A percentile compares a stretch with the other conserved stretches of the same genome.
Evolutionary conservation across 495 filamentous ascomycete species (phyloP).

Genomic region (Aspergillus sclerotioniger): DNA sequence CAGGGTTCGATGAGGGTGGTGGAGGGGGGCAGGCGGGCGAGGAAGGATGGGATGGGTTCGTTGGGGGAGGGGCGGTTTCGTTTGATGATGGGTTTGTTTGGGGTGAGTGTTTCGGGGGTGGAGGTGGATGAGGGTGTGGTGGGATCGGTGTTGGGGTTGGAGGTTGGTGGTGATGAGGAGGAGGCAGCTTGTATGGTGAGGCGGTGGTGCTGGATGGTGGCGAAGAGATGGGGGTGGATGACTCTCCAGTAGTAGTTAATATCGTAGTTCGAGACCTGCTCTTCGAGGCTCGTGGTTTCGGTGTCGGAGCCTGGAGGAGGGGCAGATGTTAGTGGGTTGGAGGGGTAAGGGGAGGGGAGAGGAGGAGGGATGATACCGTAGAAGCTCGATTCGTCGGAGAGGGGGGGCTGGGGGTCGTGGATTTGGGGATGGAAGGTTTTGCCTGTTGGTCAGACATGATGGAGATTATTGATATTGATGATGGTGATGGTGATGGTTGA

Average conservation of each 20-base stretch:
- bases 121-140: constrained; percentile 15
- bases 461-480: background rate
- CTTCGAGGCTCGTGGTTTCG: constrained; percentile 36
- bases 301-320: constrained; percentile 51
- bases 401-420: background rate
- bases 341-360: background rate
- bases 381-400: constrained; percentile 73
- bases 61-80: constrained; percentile 36
- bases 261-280: constrained; percentile 40
- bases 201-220: constrained; percentile 28
- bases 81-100: background rate
- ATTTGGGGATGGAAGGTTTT: background rate
- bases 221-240: constrained; percentile 31
- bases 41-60: constrained; percentile 62
- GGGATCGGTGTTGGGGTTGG: background rate
- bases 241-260: constrained; percentile 45
- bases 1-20: constrained; percentile 56
- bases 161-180: constrained; percentile 37
- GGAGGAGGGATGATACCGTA: constrained; percentile 49
- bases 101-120: constrained; percentile 37
- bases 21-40: constrained; percentile 63
- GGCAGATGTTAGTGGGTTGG: background rate
- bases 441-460: background rate
- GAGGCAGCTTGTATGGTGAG: constrained; percentile 14
- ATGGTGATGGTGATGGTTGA: background rate